A percentile compares a stretch with the other conserved stretches of the same genome.
These are phyloP conservation scores for Starmerella asiatica DNA, from an alignment of 805 yeast species.

Conservation along the genomic window DNA sequence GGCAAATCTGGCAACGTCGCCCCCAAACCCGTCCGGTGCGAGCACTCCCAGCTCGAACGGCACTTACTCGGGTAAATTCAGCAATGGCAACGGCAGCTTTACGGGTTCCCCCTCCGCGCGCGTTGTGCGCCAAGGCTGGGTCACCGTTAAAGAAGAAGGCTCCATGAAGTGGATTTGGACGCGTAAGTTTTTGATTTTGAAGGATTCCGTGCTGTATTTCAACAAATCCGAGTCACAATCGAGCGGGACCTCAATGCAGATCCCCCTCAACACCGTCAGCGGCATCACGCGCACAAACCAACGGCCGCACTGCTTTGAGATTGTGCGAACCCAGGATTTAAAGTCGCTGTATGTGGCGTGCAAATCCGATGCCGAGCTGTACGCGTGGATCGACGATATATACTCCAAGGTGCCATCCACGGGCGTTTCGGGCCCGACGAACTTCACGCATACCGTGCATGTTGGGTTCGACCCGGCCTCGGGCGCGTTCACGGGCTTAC, in stretches of 20 bases:
- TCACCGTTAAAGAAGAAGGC: constrained; percentile 85
- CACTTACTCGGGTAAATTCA: neutral
- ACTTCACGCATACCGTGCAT: constrained; percentile 89
- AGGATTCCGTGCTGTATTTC: constrained; percentile 60
- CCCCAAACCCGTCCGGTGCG: neutral
- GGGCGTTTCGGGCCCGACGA: constrained; percentile 78
- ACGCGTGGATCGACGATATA: constrained; percentile 84
- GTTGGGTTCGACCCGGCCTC: constrained; percentile 77
- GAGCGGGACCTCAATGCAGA: constrained; percentile 21
- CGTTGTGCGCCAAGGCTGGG: constrained; percentile 56
- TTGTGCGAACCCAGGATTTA: constrained; percentile 34
- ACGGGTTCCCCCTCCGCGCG: constrained; percentile 1
- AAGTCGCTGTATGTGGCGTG: constrained; percentile 63
- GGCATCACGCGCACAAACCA: constrained; percentile 55
- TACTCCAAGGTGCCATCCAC: constrained; percentile 31
- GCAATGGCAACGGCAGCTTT: neutral
- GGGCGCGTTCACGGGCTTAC: constrained; percentile 84
- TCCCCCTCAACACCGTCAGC: constrained; percentile 46
- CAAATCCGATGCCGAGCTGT: constrained; percentile 64
- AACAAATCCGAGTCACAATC: constrained; percentile 47
- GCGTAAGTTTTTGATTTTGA: constrained; percentile 64
- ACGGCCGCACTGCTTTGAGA: constrained; percentile 71
- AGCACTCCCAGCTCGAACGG: neutral
- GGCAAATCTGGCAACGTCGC: neutral
- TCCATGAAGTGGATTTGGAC: constrained; percentile 78